Percentiles rank a stretch among this genome's conserved stretches.
These are phyloP conservation scores for Aspergillus coremiiformis DNA, from an alignment of 495 filamentous ascomycete species.

Conservation along the genomic window DNA sequence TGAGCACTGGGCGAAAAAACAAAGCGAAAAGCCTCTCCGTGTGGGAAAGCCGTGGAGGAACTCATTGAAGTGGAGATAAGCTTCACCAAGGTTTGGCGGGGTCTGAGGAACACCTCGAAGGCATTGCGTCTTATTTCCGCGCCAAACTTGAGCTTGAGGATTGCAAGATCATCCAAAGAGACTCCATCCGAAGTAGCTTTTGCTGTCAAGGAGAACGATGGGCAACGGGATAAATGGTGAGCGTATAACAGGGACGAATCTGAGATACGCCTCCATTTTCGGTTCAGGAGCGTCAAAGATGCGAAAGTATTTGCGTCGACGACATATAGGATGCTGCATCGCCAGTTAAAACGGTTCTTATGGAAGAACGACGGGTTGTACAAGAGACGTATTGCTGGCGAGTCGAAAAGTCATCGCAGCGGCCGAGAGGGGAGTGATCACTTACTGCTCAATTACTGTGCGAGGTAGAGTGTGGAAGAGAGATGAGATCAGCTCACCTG, in stretches of 20 bases:
- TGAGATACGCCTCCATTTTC: slow-evolving; percentile 67
- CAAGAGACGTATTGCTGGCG: background rate
- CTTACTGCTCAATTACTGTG: slow-evolving; percentile 26
- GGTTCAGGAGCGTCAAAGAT: slow-evolving; percentile 72
- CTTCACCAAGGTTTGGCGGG: slow-evolving; percentile 60
- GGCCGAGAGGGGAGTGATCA: background rate
- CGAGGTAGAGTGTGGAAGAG: slow-evolving; percentile 24
- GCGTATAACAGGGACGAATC: slow-evolving; percentile 67
- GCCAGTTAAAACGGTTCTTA: slow-evolving; percentile 11
- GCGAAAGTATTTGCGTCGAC: slow-evolving; percentile 74
- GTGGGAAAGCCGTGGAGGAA: slow-evolving; percentile 70
- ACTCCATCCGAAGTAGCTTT: slow-evolving; percentile 32
- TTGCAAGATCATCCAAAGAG: slow-evolving; percentile 48
- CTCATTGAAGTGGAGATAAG: slow-evolving; percentile 78
- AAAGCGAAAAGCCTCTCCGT: slow-evolving; percentile 81
- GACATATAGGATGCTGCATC: slow-evolving; percentile 61
- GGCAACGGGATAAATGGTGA: slow-evolving; percentile 65
- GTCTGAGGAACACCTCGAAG: slow-evolving; percentile 70
- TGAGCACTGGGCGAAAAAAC: slow-evolving; percentile 67
- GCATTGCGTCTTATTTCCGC: slow-evolving; percentile 68
- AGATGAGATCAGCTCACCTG: slow-evolving; percentile 6
- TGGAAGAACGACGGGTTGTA: background rate
- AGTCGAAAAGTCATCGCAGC: background rate
- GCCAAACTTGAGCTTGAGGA: slow-evolving; percentile 59
- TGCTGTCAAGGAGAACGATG: slow-evolving; percentile 56